phyloP scores from a whole-genome alignment of 2,329 filamentous ascomycete species.

The Cladophialophora exuberans region DNA sequence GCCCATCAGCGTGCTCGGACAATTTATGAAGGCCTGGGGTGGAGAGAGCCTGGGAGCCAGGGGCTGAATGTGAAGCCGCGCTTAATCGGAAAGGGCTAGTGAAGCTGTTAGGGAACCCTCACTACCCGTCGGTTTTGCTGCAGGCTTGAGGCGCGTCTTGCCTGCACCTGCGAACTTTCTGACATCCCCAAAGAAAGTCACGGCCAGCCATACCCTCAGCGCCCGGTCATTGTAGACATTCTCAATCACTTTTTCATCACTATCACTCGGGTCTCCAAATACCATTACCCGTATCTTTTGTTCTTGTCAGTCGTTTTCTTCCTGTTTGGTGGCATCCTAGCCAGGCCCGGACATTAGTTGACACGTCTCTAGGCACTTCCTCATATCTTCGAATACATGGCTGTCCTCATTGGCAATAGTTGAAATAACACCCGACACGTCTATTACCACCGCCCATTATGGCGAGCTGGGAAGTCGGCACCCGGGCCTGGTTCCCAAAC shows the following conservation, averaged over 20 bases:
- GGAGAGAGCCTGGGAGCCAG: slow-evolving; percentile 8
- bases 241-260: slow-evolving; percentile 11
- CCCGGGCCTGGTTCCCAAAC: slow-evolving; percentile 98
- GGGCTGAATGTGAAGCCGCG: slow-evolving; percentile 16
- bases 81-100: slow-evolving; percentile 16
- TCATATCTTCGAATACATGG: slow-evolving; percentile 27
- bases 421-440: slow-evolving; percentile 25
- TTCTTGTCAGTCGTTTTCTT: slow-evolving; percentile 12
- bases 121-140: slow-evolving; percentile 3
- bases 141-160: slow-evolving; percentile 11
- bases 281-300: slow-evolving; percentile 8
- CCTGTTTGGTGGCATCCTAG: background rate
- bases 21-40: slow-evolving; percentile 16
- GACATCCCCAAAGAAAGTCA: slow-evolving; percentile 21
- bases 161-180: slow-evolving; percentile 12
- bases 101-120: background rate
- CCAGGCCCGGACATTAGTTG: slow-evolving; percentile 6
- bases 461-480: slow-evolving; percentile 80
- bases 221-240: slow-evolving; percentile 3
- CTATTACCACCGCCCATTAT: slow-evolving; percentile 76
- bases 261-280: background rate
- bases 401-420: slow-evolving; percentile 23
- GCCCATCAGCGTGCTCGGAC: slow-evolving; percentile 11
- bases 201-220: slow-evolving; percentile 23
- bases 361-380: slow-evolving; percentile 25